Percentiles rank a stretch among this genome's conserved stretches.
Evolutionary conservation across 2,329 filamentous ascomycete genomes (phyloP).

Genomic region (Hirsutella thompsonii): DNA sequence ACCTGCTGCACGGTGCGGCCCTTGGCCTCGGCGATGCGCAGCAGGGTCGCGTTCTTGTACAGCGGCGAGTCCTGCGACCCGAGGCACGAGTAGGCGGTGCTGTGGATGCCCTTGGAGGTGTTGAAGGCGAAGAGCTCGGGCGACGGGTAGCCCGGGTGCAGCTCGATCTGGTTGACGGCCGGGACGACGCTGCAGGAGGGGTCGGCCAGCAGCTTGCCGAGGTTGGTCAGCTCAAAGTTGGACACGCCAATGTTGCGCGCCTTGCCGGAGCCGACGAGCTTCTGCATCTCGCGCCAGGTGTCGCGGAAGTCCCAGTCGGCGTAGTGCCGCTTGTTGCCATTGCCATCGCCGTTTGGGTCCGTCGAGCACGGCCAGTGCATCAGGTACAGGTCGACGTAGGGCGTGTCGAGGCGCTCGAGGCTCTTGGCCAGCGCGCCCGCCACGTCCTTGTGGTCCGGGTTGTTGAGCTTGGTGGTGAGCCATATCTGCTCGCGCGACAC

Average conservation of each 20-base stretch:
- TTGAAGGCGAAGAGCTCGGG: slow-evolving; percentile 65
- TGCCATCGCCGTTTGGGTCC: slow-evolving; percentile 44
- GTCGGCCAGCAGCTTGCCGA: slow-evolving; percentile 63
- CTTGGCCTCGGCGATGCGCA: slow-evolving; percentile 50
- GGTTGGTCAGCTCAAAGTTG: slow-evolving; percentile 72
- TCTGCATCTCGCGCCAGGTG: slow-evolving; percentile 67
- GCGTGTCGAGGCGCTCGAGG: slow-evolving; percentile 45
- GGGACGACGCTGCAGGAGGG: slow-evolving; percentile 53
- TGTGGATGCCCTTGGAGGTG: slow-evolving; percentile 61
- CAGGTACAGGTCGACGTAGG: slow-evolving; percentile 59
- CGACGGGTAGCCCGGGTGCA: slow-evolving; percentile 72
- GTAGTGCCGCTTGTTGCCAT: slow-evolving; percentile 56
- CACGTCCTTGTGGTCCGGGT: slow-evolving; percentile 63
- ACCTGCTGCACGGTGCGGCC: slow-evolving; percentile 63
- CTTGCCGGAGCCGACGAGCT: slow-evolving; percentile 54
- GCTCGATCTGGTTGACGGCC: slow-evolving; percentile 72
- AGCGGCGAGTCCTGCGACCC: slow-evolving; percentile 59
- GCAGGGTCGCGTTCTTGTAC: slow-evolving; percentile 51
- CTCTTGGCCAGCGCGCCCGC: slow-evolving; percentile 46
- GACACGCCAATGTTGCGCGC: slow-evolving; percentile 74
- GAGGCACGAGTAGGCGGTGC: slow-evolving; percentile 62
- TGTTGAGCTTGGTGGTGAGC: slow-evolving; percentile 73
- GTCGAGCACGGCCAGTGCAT: slow-evolving; percentile 62
- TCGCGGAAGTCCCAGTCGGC: slow-evolving; percentile 73
- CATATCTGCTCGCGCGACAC: slow-evolving; percentile 55